Conservation (phyloP, 495 filamentous ascomycete species). For the Aspergillus conjunctus region DNA sequence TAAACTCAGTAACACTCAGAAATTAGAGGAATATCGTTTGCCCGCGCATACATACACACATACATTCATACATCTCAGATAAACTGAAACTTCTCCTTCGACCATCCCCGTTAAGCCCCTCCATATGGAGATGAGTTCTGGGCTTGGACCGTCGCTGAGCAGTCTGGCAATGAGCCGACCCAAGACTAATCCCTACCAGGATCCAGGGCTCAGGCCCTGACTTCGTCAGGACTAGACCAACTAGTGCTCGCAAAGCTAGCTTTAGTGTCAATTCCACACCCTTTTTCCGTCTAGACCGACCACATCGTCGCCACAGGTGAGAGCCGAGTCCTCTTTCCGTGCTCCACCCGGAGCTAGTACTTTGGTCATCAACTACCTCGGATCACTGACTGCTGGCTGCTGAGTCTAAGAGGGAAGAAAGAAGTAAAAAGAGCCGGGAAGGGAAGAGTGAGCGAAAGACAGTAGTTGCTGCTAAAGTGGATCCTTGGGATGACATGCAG, state of each 20-base stretch:
- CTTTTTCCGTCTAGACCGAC: background rate
- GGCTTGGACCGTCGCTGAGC: background rate
- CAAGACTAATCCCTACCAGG: background rate
- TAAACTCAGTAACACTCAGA: background rate
- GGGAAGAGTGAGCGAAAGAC: background rate
- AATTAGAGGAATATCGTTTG: background rate
- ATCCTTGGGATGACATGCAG: too few species aligned
- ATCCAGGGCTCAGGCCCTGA: background rate
- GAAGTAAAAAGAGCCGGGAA: background rate
- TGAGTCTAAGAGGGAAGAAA: background rate
- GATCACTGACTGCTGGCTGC: background rate
- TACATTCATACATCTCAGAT: background rate
- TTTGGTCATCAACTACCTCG: slow-evolving; percentile 4
- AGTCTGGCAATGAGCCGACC: background rate
- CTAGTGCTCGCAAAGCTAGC: background rate
- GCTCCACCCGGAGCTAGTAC: slow-evolving; percentile 8
- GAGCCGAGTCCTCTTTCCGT: slow-evolving; percentile 6
- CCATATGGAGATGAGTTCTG: background rate
- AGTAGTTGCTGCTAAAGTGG: background rate
- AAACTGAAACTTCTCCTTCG: background rate
- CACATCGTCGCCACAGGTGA: background rate
- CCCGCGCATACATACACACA: background rate
- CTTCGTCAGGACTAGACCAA: background rate
- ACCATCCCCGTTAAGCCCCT: background rate
- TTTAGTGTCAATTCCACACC: background rate